Base-by-base conservation (phyloP, 805 yeast species). In the Candida maris region DNA sequence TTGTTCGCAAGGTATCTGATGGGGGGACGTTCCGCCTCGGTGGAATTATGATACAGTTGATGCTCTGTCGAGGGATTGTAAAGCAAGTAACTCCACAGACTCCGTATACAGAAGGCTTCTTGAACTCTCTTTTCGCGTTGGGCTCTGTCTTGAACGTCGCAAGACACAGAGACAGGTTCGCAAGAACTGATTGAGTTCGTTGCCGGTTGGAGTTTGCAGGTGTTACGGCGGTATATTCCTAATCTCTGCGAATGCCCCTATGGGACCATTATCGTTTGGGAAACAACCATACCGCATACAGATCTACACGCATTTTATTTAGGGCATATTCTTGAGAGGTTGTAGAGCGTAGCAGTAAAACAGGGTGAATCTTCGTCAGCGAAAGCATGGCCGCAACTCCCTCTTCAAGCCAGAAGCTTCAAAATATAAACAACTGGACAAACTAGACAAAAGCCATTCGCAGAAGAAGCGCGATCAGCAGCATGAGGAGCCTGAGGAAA, bases 201-300 rank as follows among this genome's bases (percentile, higher is more conserved):
- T 72, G 40, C 44, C 45, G 82, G 67, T 65, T 64, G 68, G 75
- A 66, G 41, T 33, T 63, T 16, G 21, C 29, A 28, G 27, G 17
- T 29, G 63, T 63, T 74, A 81, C 67, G 71, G 95, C 96, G 78
- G 91, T 95, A 91, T 91, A 91, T 91, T 91, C 97, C 97, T 91
- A 84, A 75, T 87, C 96, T 79, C 91, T 89, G 82, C 94, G 95
- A 73, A 84, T 85, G 82, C 79, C 84, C 56, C 47, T 52, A 43
- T 71, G 75, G 71, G 93, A 79, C 94, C 79, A 73, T 91, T 78
- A 81, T 82, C 95, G 93, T 79, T 86, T 85, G 96, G 91, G 97
- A 88, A 85, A 85, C 63, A 89, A 89, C 97, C 97, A 89, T 91
- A 95, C 87, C 80, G 97, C 95, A 70, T 62, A 91, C 97, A 91